Conservation (phyloP, 768 basidiomycete species). For the Mycena capillaripes region DNA sequence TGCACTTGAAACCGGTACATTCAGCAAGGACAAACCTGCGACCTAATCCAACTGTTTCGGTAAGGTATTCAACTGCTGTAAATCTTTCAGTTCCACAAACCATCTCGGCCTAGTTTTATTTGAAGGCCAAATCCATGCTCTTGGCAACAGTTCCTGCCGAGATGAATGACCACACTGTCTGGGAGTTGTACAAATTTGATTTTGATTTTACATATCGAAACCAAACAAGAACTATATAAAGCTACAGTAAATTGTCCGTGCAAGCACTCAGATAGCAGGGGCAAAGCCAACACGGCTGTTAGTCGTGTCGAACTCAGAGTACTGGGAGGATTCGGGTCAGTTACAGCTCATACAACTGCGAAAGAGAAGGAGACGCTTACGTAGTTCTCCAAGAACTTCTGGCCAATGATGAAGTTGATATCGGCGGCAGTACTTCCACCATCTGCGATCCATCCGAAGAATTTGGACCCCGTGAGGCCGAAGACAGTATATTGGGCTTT, state of each 20-base stretch:
- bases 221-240: slow-evolving; percentile 3
- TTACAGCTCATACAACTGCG: background rate
- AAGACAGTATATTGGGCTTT: background rate
- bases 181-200: background rate
- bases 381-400: slow-evolving; percentile 18
- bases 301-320: slow-evolving; percentile 11
- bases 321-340: background rate
- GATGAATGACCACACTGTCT: slow-evolving; percentile 1
- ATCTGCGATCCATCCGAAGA: background rate
- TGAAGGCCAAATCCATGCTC: too few relatives aligned
- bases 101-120: too few relatives aligned
- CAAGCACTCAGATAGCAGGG: slow-evolving; percentile 1
- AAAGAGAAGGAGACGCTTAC: background rate
- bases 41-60: too few relatives aligned
- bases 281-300: slow-evolving; percentile 21
- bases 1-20: too few relatives aligned
- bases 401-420: slow-evolving; percentile 14
- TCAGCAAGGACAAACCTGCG: too few relatives aligned
- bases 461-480: background rate
- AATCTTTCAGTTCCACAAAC: too few relatives aligned
- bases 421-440: background rate
- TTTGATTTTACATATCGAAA: slow-evolving; percentile 2
- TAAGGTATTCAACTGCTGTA: too few relatives aligned
- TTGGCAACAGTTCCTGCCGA: too few relatives aligned
- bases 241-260: background rate